These are phyloP conservation scores for Antrodiella citrinella DNA, from an alignment of 768 basidiomycete species.

Conservation along the genomic window DNA sequence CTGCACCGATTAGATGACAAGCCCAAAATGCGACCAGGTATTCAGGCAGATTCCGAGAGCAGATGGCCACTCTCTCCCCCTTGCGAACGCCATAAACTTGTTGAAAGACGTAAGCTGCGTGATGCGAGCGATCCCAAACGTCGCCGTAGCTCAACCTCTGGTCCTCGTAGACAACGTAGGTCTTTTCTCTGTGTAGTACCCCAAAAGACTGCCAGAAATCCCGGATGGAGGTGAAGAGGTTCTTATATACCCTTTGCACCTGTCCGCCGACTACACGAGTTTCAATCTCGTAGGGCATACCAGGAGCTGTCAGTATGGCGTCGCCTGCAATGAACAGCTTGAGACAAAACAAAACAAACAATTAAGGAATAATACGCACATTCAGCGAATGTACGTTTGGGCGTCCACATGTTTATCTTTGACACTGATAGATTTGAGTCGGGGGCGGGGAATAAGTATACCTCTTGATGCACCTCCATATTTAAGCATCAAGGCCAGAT, in stretches of 20 bases:
- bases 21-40: slow-evolving; percentile 55
- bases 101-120: slow-evolving; percentile 35
- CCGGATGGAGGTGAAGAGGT: slow-evolving; percentile 41
- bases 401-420: not conserved
- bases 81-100: slow-evolving; percentile 41
- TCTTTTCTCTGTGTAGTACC: slow-evolving; percentile 31
- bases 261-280: slow-evolving; percentile 39
- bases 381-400: not conserved
- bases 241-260: slow-evolving; percentile 45
- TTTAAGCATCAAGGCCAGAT: not conserved
- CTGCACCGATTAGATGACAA: slow-evolving; percentile 52
- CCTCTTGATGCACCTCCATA: not conserved
- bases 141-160: slow-evolving; percentile 40
- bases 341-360: too few relatives aligned
- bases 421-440: not conserved
- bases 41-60: slow-evolving; percentile 54
- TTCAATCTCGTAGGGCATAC: slow-evolving; percentile 30
- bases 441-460: not conserved
- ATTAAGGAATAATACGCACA: not conserved
- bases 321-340: not conserved
- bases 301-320: slow-evolving; percentile 6
- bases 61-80: slow-evolving; percentile 52
- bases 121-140: slow-evolving; percentile 34
- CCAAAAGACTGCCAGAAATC: slow-evolving; percentile 43
- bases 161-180: slow-evolving; percentile 47